Evolutionary conservation across 2,329 filamentous ascomycete genomes (phyloP).

Genomic region (Zopfia rhizophila): DNA sequence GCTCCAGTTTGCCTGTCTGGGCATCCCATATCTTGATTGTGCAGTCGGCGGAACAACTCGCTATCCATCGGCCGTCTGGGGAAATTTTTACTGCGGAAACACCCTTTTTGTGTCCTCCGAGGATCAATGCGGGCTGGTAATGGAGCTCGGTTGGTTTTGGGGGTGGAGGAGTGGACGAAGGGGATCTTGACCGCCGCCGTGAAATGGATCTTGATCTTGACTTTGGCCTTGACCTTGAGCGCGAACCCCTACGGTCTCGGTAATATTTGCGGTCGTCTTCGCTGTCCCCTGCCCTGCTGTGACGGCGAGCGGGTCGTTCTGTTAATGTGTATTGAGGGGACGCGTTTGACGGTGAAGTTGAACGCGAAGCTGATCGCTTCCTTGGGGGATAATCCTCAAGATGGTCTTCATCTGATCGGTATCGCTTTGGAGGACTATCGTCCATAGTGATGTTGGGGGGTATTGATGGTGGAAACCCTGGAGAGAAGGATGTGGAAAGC

Average conservation of each 20-base stretch:
- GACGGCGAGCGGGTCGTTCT: conserved; percentile 48
- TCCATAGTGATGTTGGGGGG: conserved; percentile 25
- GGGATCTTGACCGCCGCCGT: conserved; percentile 27
- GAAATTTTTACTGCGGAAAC: conserved; percentile 91
- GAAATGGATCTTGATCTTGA: conserved; percentile 25
- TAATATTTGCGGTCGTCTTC: conserved; percentile 44
- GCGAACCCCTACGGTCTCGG: conserved; percentile 25
- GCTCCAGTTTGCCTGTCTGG: conserved; percentile 78
- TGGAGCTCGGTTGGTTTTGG: conserved; percentile 68
- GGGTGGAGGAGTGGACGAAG: conserved; percentile 49
- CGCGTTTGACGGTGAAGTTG: conserved; percentile 33
- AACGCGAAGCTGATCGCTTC: conserved; percentile 45
- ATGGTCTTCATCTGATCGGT: conserved; percentile 39
- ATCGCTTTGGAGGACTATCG: conserved; percentile 39
- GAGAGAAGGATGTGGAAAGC: conserved; percentile 5
- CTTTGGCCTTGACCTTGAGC: conserved; percentile 29
- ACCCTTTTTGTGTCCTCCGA: conserved; percentile 80
- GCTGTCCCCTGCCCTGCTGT: conserved; percentile 41
- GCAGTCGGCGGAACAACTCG: conserved; percentile 85
- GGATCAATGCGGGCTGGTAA: conserved; percentile 75
- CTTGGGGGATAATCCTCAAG: conserved; percentile 36
- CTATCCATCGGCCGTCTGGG: conserved; percentile 88
- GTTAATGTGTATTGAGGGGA: conserved; percentile 42
- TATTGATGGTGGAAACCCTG: conserved; percentile 16
- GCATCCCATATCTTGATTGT: conserved; percentile 94